A percentile compares a stretch with the other conserved stretches of the same genome.
Conservation (phyloP, 2,329 filamentous ascomycete species). For the Magnaporthiopsis incrustans region DNA sequence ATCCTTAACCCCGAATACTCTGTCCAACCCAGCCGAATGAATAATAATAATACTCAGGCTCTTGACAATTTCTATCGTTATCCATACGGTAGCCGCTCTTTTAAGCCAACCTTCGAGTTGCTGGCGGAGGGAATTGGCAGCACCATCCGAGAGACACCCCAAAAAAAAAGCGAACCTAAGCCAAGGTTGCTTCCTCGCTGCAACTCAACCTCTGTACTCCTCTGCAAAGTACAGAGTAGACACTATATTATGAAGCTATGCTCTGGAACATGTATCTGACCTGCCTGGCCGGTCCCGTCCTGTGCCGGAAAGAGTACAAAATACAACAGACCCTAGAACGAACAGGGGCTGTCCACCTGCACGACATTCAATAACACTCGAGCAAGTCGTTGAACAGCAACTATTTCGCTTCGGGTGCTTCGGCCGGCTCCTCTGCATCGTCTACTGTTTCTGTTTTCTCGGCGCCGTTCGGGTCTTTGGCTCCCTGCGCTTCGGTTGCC, state of each 20-base stretch:
- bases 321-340: not conserved
- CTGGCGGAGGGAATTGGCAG: too few relatives aligned
- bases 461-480: constrained; percentile 5
- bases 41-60: too few relatives aligned
- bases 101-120: too few relatives aligned
- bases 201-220: not conserved
- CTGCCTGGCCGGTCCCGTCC: not conserved
- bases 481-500: constrained; percentile 10
- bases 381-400: not conserved
- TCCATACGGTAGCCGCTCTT: too few relatives aligned
- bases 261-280: not conserved
- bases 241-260: not conserved
- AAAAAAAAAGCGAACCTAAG: too few relatives aligned
- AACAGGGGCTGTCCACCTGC: not conserved
- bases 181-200: too few relatives aligned
- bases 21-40: too few relatives aligned
- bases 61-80: too few relatives aligned
- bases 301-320: not conserved
- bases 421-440: constrained; percentile 6
- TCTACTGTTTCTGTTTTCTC: constrained; percentile 8
- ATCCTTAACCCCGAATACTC: too few relatives aligned
- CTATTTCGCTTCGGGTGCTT: not conserved
- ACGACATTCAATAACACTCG: too few relatives aligned
- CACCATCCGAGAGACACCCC: too few relatives aligned
- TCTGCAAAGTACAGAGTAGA: not conserved